Evolutionary conservation across 306 rosid species (phyloP), one percentile per base, ranked within the genome.

Genomic region (Cyclanthera cordifolia): DNA sequence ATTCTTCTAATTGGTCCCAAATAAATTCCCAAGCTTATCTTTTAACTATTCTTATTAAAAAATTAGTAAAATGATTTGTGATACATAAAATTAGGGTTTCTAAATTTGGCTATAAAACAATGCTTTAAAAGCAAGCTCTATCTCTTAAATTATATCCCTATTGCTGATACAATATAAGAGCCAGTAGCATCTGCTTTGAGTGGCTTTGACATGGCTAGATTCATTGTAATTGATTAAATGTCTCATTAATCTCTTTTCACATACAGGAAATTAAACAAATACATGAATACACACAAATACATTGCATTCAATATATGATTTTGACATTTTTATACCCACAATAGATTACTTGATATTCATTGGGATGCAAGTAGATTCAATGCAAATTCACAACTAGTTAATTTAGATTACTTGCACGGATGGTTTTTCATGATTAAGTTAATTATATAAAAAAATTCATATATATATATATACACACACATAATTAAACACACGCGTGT

Each of bases 61-160:
- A 53, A 27, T 37, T 39, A 37, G 77, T 69, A 61, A 72, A 53
- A 16, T 52, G 72, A 74, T 39, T 74, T 34, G 37, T 6, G 39
- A 45, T 14, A 66, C 53, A 39, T 39, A 5, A 48, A 69, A 74
- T 52, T 20, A 49, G 72, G 59, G 34, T 43, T 74, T 64, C 72
- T 59, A 74, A 53, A 41, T 63, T 73, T 64, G 77, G 77, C 72
- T 73, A 63, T 10, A 73, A 68, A 34, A 34, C 72, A 64, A 37
- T 28, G 45, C 47, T 21, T 46, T 51, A 34, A 72, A 64, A 63
- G 46, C 64, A 73, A 34, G 20, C 60, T 7, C 65, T 69, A 39
- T 63, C 64, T 20, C 52, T 12, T 59, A 13, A 60, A 61, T n/a
- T 69, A 2, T 24, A 10, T 23, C 59, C 13, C 59, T 32, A 0